phyloP scores from a whole-genome alignment of 768 basidiomycete species.

The Tricholoma terreum region DNA sequence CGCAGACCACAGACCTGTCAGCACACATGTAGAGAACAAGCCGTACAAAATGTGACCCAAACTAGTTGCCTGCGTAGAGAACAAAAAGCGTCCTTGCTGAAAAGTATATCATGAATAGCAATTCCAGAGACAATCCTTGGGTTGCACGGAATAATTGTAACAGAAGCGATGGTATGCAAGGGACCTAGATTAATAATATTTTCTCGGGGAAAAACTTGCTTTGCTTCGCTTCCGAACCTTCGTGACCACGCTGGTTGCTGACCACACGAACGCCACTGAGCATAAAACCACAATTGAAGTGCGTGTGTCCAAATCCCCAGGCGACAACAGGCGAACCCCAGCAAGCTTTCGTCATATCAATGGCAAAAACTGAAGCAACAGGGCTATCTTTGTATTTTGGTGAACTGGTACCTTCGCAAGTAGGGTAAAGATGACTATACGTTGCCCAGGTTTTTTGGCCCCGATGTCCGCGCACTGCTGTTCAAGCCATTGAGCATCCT shows the following conservation, averaged over 20 bases:
- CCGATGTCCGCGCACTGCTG: conserved; percentile 20
- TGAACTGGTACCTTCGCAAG: conserved; percentile 29
- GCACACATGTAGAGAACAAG: too few species aligned
- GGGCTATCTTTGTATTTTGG: conserved; percentile 26
- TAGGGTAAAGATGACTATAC: conserved; percentile 36
- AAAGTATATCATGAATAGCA: too few species aligned
- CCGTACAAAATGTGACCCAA: too few species aligned
- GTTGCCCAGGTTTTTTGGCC: conserved; percentile 24
- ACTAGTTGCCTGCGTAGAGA: too few species aligned
- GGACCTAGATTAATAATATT: background rate
- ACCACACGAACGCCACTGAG: conserved; percentile 29
- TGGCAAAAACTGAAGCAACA: conserved; percentile 28
- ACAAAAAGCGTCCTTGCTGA: too few species aligned
- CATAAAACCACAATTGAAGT: conserved; percentile 36
- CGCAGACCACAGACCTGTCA: too few species aligned
- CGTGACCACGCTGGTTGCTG: conserved; percentile 34
- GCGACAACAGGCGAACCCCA: conserved; percentile 27
- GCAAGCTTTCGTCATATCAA: conserved; percentile 25
- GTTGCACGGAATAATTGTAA: background rate
- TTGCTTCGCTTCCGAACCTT: background rate
- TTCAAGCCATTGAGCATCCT: conserved; percentile 34
- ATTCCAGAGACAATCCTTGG: background rate
- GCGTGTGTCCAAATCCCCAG: conserved; percentile 43
- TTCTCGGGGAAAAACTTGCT: background rate
- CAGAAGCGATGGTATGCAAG: too few species aligned